Percentiles rank a stretch among this genome's conserved stretches.
Conservation (phyloP, 257 asterid species). For the Solanum medicagineum region DNA sequence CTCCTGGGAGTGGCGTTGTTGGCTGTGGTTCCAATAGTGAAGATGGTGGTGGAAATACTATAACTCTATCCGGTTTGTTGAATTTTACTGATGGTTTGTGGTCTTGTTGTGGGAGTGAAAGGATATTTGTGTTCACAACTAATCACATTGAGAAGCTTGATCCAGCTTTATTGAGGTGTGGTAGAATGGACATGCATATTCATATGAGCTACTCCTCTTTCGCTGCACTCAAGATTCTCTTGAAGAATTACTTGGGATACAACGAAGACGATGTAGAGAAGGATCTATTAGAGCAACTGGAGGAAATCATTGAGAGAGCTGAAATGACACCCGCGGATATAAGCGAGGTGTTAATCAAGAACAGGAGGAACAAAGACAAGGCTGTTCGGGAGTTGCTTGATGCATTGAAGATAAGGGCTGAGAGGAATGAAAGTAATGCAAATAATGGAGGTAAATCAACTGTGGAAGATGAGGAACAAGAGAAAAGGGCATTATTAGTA, state of each 20-base stretch:
- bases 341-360: constrained; percentile 73
- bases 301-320: constrained; percentile 35
- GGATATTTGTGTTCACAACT: constrained; percentile 87
- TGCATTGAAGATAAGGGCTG: constrained; percentile 32
- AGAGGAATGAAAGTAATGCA: constrained; percentile 4
- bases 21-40: constrained; percentile 9
- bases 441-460: neutral
- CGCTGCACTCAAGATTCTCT: constrained; percentile 46
- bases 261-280: constrained; percentile 33
- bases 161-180: constrained; percentile 83
- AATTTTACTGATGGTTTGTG: constrained; percentile 91
- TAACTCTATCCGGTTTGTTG: constrained; percentile 76
- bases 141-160: constrained; percentile 91
- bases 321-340: constrained; percentile 93
- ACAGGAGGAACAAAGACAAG: constrained; percentile 42
- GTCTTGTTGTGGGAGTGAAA: constrained; percentile 95
- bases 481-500: constrained; percentile 55
- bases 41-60: constrained; percentile 39
- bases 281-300: constrained; percentile 26
- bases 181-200: constrained; percentile 96
- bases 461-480: constrained; percentile 27
- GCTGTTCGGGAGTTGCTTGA: constrained; percentile 53
- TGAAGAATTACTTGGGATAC: constrained; percentile 60
- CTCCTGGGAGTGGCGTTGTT: neutral
- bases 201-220: constrained; percentile 73